phyloP scores from a whole-genome alignment of 2,329 filamentous ascomycete genomes.

The Fusarium sp. region DNA sequence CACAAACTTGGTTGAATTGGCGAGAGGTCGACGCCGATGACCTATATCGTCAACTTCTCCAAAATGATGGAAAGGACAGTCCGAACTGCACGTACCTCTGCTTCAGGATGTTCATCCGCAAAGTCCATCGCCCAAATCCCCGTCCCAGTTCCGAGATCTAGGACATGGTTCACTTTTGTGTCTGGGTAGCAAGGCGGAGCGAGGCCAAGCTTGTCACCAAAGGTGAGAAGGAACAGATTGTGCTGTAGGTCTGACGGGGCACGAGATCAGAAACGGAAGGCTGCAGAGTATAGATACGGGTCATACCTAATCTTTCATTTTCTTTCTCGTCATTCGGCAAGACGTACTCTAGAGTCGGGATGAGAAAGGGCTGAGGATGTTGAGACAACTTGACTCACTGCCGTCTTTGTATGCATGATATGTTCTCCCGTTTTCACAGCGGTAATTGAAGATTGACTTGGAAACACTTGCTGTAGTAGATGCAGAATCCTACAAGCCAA shows the following conservation, averaged over 20 bases:
- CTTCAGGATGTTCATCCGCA: not conserved
- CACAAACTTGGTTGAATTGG: not conserved
- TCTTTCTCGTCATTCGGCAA: not conserved
- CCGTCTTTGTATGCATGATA: not conserved
- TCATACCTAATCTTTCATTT: not conserved
- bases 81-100: not conserved
- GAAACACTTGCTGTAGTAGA: not conserved
- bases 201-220: constrained; percentile 1
- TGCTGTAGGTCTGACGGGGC: not conserved
- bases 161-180: not conserved
- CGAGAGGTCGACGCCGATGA: not conserved
- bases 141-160: constrained; percentile 4
- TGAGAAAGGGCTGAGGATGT: not conserved
- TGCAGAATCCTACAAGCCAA: not conserved
- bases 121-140: constrained; percentile 4
- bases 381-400: not conserved
- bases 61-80: accelerated
- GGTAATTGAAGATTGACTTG: not conserved
- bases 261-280: not conserved
- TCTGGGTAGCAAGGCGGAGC: not conserved
- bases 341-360: not conserved
- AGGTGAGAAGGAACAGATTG: not conserved
- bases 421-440: not conserved
- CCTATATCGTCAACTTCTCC: not conserved
- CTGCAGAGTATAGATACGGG: accelerated